Percentiles rank a stretch among this genome's conserved stretches.
phyloP scores from a whole-genome alignment of 1,139 yeast genomes.

The Kurtzmaniella quercitrusa region DNA sequence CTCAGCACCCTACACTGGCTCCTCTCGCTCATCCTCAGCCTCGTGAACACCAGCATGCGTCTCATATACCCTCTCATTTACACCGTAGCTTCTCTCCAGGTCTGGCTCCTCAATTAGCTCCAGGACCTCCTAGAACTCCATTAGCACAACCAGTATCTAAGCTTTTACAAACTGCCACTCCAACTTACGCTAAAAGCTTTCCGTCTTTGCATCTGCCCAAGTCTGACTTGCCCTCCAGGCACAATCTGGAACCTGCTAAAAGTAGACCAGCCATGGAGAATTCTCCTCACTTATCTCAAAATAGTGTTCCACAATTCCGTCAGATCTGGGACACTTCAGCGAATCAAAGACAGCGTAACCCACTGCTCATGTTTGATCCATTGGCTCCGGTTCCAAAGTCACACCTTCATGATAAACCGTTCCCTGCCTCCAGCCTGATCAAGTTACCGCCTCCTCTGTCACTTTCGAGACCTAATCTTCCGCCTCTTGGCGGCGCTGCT shows the following conservation, averaged over 20 bases:
- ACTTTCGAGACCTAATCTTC: conserved; percentile 9
- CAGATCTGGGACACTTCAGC: conserved; percentile 32
- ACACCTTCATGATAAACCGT: not conserved
- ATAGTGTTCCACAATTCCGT: conserved; percentile 29
- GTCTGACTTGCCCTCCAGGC: not conserved
- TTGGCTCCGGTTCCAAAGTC: conserved; percentile 25
- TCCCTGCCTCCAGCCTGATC: not conserved
- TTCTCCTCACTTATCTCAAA: not conserved
- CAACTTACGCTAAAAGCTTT: conserved; percentile 3
- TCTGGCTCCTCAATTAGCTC: not conserved
- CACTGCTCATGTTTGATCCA: conserved; percentile 35
- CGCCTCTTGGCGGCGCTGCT: conserved; percentile 5
- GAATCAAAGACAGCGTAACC: conserved; percentile 25
- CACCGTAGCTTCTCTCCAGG: not conserved
- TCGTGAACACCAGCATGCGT: not conserved
- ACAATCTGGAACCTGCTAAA: conserved; percentile 1
- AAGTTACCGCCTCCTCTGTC: conserved; percentile 19
- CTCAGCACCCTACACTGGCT: not conserved
- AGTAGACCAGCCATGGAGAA: not conserved
- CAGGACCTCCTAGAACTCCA: conserved; percentile 2
- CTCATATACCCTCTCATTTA: not conserved
- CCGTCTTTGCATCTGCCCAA: conserved; percentile 11
- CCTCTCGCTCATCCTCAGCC: conserved; percentile 2
- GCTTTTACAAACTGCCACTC: conserved; percentile 1
- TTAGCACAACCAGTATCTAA: not conserved